Conservation (phyloP, 1,139 yeast genomes). For the Hemisphaericaspora xylofermentans region DNA sequence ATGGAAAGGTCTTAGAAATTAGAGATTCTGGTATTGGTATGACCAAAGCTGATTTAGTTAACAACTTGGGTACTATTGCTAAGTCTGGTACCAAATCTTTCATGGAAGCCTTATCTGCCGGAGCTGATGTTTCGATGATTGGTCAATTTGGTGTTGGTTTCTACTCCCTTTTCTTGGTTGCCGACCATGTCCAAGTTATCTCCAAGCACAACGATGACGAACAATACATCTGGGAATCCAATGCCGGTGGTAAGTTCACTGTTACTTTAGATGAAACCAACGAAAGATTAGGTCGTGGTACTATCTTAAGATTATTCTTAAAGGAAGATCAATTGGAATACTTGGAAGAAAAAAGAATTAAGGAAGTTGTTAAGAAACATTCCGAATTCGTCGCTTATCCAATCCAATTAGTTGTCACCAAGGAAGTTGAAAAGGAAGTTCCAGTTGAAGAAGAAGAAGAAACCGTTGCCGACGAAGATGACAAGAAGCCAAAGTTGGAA, state of each 20-base stretch:
- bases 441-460: slow-evolving; percentile 71
- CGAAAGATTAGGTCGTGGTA: slow-evolving; percentile 92
- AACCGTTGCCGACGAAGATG: slow-evolving; percentile 46
- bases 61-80: slow-evolving; percentile 99
- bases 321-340: slow-evolving; percentile 99
- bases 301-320: slow-evolving; percentile 91
- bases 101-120: slow-evolving; percentile 99
- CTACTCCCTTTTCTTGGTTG: slow-evolving; percentile 99
- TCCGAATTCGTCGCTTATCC: slow-evolving; percentile 99
- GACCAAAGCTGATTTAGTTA: slow-evolving; percentile 98
- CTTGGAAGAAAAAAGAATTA: slow-evolving; percentile 98
- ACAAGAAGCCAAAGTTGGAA: slow-evolving; percentile 61
- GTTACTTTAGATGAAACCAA: slow-evolving; percentile 85
- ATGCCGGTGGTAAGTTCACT: slow-evolving; percentile 99
- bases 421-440: slow-evolving; percentile 96
- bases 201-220: slow-evolving; percentile 99
- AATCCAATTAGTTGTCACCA: slow-evolving; percentile 96
- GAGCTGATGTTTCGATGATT: slow-evolving; percentile 99
- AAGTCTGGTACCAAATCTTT: slow-evolving; percentile 99
- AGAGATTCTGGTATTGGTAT: slow-evolving; percentile 99
- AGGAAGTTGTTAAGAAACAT: slow-evolving; percentile 99
- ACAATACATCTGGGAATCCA: slow-evolving; percentile 99
- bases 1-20: slow-evolving; percentile 88
- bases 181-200: slow-evolving; percentile 97
- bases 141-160: slow-evolving; percentile 99